Evolutionary conservation across 2,329 filamentous ascomycete species (phyloP).

Genomic region (Nothophaeocryptopus gaeumannii): DNA sequence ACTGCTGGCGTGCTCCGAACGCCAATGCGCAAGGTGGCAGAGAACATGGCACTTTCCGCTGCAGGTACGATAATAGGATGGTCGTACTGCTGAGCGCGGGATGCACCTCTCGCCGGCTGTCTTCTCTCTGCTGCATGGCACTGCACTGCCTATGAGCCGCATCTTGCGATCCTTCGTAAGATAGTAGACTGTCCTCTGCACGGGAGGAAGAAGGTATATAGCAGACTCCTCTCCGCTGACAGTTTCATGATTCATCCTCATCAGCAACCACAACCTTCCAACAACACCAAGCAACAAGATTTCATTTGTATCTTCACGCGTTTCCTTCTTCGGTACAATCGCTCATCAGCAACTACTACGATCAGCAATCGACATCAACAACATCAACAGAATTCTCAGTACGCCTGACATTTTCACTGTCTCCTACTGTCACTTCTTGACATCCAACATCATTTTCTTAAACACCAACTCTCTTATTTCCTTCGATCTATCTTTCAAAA

Average conservation of each 20-base stretch:
- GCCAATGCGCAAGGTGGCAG: constrained; percentile 11
- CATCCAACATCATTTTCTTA: constrained; percentile 7
- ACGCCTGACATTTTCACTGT: constrained; percentile 12
- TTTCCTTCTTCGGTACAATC: constrained; percentile 10
- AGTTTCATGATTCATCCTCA: constrained; percentile 6
- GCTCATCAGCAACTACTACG: constrained; percentile 13
- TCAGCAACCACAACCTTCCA: constrained; percentile 11
- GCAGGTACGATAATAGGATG: constrained; percentile 20
- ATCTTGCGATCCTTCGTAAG: too few relatives aligned
- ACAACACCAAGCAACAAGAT: constrained; percentile 11
- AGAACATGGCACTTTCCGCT: constrained; percentile 12
- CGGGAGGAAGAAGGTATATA: background rate
- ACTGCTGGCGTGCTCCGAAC: constrained; percentile 4
- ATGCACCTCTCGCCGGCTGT: too few relatives aligned
- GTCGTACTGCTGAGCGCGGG: too few relatives aligned
- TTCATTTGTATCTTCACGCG: constrained; percentile 14
- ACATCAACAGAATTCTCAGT: constrained; percentile 1
- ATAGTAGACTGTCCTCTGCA: too few relatives aligned
- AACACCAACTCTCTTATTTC: constrained; percentile 5
- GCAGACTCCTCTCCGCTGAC: too few relatives aligned
- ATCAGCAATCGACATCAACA: background rate
- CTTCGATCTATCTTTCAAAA: constrained; percentile 26
- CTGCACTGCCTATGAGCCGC: too few relatives aligned
- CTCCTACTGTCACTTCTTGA: constrained; percentile 14
- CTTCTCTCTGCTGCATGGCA: too few relatives aligned